Evolutionary conservation across 2,329 filamentous ascomycete species (phyloP).

Genomic region (Cytospora leucostoma): DNA sequence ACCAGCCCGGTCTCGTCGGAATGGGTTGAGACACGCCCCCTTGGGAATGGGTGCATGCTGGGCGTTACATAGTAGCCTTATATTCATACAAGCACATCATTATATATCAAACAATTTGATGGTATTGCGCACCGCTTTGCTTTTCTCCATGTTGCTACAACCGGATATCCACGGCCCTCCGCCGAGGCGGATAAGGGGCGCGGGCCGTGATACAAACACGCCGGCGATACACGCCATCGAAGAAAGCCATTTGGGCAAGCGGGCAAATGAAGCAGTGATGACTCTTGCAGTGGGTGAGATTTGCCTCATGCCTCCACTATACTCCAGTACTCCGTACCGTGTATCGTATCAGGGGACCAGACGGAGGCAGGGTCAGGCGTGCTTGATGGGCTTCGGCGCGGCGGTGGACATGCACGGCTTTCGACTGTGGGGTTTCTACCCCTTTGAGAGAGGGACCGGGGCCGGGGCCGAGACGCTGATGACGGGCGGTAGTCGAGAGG

Average conservation of each 20-base stretch:
- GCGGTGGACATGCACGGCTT: too few relatives aligned
- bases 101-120: too few relatives aligned
- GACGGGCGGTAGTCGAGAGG: too few relatives aligned
- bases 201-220: background rate
- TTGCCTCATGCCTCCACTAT: background rate
- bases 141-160: too few relatives aligned
- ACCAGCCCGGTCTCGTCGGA: background rate
- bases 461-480: too few relatives aligned
- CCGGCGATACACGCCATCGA: background rate
- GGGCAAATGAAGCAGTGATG: background rate
- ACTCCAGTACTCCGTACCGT: background rate
- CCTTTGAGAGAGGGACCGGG: too few relatives aligned
- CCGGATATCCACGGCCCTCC: constrained; percentile 18
- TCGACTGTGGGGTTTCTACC: too few relatives aligned
- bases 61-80: background rate
- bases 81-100: background rate
- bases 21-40: background rate
- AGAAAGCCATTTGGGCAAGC: background rate
- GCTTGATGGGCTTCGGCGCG: background rate
- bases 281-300: background rate
- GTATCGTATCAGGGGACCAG: background rate
- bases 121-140: too few relatives aligned
- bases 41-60: background rate
- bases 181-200: constrained; percentile 14
- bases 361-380: background rate